Conservation (phyloP, 306 rosid genomes). For the apple (Malus domestica) region DNA sequence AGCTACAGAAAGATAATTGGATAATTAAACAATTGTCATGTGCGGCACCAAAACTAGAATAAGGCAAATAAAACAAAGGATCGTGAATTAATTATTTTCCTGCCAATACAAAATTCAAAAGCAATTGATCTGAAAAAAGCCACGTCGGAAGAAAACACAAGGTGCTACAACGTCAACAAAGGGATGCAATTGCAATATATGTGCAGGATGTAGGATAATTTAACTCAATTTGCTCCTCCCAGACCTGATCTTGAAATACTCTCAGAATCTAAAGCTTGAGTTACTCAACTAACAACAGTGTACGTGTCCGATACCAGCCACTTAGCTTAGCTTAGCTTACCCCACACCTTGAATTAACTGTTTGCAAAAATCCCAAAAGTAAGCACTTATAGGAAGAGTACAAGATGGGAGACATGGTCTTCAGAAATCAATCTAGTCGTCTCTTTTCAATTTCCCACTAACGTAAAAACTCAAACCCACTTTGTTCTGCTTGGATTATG, state of each 20-base stretch:
- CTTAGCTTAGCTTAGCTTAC: background rate
- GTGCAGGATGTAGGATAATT: background rate
- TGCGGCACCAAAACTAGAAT: background rate
- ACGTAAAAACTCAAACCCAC: background rate
- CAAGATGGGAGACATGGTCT: background rate
- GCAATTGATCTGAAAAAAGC: background rate
- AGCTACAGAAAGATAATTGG: slow-evolving; percentile 43
- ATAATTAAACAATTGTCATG: background rate
- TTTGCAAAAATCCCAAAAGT: background rate
- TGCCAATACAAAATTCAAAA: background rate
- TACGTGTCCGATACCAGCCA: background rate
- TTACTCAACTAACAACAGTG: background rate
- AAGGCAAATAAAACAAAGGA: background rate
- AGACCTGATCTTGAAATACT: background rate
- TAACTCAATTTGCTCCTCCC: background rate
- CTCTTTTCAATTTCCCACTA: background rate
- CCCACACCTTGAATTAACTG: background rate
- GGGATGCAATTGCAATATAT: background rate
- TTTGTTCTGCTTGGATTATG: background rate
- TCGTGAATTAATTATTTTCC: background rate
- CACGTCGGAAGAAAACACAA: background rate
- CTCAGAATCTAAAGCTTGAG: background rate
- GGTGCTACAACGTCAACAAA: background rate
- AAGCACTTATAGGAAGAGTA: background rate
- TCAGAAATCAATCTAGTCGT: background rate